Base-by-base conservation (phyloP, 2,329 filamentous ascomycete species). In the Ophiosphaerella korrae region DNA sequence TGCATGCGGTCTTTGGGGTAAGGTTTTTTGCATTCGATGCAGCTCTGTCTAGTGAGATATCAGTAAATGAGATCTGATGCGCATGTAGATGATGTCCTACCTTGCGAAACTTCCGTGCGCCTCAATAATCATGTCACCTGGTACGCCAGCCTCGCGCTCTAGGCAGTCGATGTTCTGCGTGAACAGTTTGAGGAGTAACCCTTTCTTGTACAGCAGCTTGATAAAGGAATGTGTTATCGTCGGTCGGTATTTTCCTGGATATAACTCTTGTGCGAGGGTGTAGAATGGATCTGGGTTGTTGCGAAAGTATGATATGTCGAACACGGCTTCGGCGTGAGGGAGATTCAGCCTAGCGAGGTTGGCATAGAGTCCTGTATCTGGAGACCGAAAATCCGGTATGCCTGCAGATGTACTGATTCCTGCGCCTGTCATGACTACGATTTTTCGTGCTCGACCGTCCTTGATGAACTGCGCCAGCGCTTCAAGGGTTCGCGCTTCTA, bases 101-200 rank as follows among this genome's bases (percentile, higher is more conserved):
- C 56, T 61, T 18, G 93, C 93, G 71, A 97, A 99, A 71, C 91
- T 96, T 39, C 94, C 94, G 72, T 99, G 94, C 0, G 94, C 94
- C 75, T 97, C 93, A 29, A 99, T 82, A 42, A 99, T 92, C 73
- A 84, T 86, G 2, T 93, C 86, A 0, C 78, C 81, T 0, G 92
- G 89, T 1, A 99, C 86, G 23, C 94, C 94, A 11, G 93, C 94
- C 60, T 84, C 82, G 18, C 92, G 85, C 75, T 99, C 94, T 11
- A 99, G 82, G 66, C 92, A 96, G 76, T 99, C 94, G 61, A 99
- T 97, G 68, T 99, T 99, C 70, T 99, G 94, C 0, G 94, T 97
- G 74, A 97, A 99, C 45, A 94, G 84, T 79, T 92, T 94, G 59
- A 88, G 78, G 21, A 99, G 78, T 35, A 93, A 78, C 3, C 84